A percentile compares a stretch with the other conserved stretches of the same genome.
Conservation (phyloP, 1,284 basidiomycete genomes). For the Entoloma clypeatum region DNA sequence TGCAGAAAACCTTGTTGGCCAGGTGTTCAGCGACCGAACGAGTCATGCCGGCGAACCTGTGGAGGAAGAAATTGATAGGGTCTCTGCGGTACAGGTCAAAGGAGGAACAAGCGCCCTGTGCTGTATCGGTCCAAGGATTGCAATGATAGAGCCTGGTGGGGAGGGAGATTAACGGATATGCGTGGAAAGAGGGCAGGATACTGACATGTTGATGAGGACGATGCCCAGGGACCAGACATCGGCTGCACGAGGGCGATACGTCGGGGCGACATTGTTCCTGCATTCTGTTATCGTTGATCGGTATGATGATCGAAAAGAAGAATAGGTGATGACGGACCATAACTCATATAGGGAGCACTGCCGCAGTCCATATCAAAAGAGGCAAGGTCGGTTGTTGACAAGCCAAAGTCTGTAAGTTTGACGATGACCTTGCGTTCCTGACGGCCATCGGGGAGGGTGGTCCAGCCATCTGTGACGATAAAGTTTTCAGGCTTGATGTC, state of each 20-base stretch:
- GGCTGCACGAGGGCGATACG: constrained; percentile 90
- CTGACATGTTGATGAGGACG: constrained; percentile 94
- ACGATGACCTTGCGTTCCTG: constrained; percentile 78
- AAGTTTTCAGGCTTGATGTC: constrained; percentile 99
- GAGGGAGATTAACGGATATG: constrained; percentile 14
- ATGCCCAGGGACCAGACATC: constrained; percentile 99
- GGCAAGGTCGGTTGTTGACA: constrained; percentile 85
- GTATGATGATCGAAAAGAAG: constrained; percentile 13
- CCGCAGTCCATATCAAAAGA: constrained; percentile 98
- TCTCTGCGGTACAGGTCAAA: constrained; percentile 82
- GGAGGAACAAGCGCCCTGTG: constrained; percentile 69
- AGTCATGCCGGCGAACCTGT: constrained; percentile 92
- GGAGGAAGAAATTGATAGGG: constrained; percentile 83
- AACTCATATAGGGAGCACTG: constrained; percentile 99
- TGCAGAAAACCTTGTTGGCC: constrained; percentile 82
- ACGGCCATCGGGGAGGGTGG: constrained; percentile 46
- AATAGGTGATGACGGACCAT: constrained; percentile 53
- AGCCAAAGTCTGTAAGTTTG: constrained; percentile 96
- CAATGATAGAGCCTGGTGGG: constrained; percentile 85
- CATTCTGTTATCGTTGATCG: constrained; percentile 65
- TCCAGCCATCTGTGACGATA: constrained; percentile 82
- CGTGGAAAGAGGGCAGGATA: constrained; percentile 20
- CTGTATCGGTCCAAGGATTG: constrained; percentile 97
- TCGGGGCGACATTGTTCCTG: constrained; percentile 93
- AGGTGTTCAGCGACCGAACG: constrained; percentile 83